These are phyloP conservation scores for Coffea eugenioides DNA, from an alignment of 257 asterid species.

Conservation along the genomic window DNA sequence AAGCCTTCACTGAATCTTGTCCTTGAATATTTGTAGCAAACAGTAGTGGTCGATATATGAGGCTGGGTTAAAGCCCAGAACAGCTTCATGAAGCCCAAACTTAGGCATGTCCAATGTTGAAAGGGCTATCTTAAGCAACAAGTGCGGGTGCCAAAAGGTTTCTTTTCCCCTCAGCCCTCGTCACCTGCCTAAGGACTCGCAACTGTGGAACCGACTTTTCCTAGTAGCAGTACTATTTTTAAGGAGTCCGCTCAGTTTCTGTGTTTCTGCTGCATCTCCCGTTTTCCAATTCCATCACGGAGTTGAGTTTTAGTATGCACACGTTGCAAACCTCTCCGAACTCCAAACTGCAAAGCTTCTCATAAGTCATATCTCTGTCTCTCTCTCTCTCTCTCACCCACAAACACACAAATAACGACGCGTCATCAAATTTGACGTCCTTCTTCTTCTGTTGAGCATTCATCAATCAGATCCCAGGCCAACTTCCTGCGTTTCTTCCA, in stretches of 20 bases:
- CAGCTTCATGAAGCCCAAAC: not conserved
- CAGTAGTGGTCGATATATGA: no score
- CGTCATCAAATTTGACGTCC: not conserved
- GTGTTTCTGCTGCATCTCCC: not conserved
- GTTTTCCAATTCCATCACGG: not conserved
- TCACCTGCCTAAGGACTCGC: constrained; percentile 5
- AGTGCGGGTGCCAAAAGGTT: no score
- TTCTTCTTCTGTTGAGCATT: not conserved
- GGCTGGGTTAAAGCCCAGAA: no score
- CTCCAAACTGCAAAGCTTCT: not conserved
- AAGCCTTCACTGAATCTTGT: no score
- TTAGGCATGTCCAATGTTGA: not conserved
- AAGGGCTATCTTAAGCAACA: no score
- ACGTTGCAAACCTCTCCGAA: not conserved
- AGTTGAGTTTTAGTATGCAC: not conserved
- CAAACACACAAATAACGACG: not conserved
- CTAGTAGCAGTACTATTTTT: no score
- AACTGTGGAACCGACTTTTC: not conserved
- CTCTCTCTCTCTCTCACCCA: not conserved
- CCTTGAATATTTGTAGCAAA: no score
- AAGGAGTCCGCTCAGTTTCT: not conserved
- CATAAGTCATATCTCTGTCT: not conserved
- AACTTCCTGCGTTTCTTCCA: not conserved
- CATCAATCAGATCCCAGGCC: not conserved
- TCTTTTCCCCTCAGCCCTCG: not conserved